Percentiles rank a stretch among this genome's conserved stretches.
Conservation (phyloP, 805 yeast genomes). For the Ogataea paradorogensis region DNA sequence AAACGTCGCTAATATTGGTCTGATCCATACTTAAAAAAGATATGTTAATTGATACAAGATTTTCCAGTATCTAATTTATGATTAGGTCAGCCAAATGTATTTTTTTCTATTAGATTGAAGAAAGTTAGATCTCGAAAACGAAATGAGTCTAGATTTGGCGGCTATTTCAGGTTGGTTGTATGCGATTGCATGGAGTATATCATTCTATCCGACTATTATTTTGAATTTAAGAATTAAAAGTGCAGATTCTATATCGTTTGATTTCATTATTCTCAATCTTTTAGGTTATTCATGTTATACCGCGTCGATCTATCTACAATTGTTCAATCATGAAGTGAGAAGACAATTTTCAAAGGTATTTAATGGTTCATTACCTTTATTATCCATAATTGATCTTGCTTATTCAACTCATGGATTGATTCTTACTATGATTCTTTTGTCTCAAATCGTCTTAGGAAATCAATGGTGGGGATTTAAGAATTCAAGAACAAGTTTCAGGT, state of each 20-base stretch:
- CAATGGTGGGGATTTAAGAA: constrained; percentile 34
- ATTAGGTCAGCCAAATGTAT: not conserved
- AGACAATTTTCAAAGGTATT: constrained; percentile 28
- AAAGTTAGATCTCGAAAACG: not conserved
- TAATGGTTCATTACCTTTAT: constrained; percentile 39
- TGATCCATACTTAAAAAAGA: not conserved
- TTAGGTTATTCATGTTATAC: constrained; percentile 46
- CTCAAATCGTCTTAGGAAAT: constrained; percentile 38
- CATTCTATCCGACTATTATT: constrained; percentile 49
- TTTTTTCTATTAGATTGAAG: not conserved
- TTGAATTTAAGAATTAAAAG: constrained; percentile 39
- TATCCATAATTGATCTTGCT: constrained; percentile 43
- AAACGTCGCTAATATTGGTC: constrained; percentile 22
- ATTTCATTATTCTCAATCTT: constrained; percentile 43
- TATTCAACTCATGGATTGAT: constrained; percentile 48
- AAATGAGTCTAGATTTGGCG: constrained; percentile 16
- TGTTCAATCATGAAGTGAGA: constrained; percentile 35
- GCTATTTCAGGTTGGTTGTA: constrained; percentile 29
- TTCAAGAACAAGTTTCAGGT: constrained; percentile 28
- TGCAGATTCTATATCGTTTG: constrained; percentile 49
- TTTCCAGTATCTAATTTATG: not conserved
- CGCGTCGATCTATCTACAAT: constrained; percentile 41
- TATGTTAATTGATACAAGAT: constrained; percentile 2
- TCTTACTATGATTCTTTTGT: constrained; percentile 37
- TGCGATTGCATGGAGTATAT: constrained; percentile 38